phyloP scores from a whole-genome alignment of 352 stramenopile species.

The Blastocystis sp. region DNA sequence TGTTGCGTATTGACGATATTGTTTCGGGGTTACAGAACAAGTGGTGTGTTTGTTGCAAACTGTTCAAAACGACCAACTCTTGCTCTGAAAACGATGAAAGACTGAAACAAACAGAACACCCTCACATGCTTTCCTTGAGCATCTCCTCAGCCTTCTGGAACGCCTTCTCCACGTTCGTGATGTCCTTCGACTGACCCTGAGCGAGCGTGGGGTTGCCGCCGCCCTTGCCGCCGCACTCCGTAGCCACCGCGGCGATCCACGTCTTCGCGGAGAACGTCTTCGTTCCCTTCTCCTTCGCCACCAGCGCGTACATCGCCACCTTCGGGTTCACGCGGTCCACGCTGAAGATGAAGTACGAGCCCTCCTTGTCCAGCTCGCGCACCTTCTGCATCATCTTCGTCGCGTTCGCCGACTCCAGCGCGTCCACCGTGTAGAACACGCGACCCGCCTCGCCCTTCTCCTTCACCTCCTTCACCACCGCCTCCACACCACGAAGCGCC shows the following conservation, averaged over 20 bases:
- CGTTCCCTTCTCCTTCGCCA: slow-evolving; percentile 80
- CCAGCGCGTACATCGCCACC: slow-evolving; percentile 89
- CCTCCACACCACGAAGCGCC: slow-evolving; percentile 78
- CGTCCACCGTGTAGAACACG: slow-evolving; percentile 84
- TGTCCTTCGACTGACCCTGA: slow-evolving; percentile 73
- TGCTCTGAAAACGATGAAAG: background rate
- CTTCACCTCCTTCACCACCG: slow-evolving; percentile 76
- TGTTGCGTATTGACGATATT: slow-evolving; percentile 98
- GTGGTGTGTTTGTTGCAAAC: slow-evolving; percentile 30
- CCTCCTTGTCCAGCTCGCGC: slow-evolving; percentile 85
- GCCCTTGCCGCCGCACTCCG: slow-evolving; percentile 90
- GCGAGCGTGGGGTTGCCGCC: slow-evolving; percentile 79
- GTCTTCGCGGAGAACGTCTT: slow-evolving; percentile 86
- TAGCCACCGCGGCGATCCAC: slow-evolving; percentile 90
- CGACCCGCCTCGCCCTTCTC: slow-evolving; percentile 76
- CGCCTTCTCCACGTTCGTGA: slow-evolving; percentile 29
- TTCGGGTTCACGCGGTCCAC: slow-evolving; percentile 87
- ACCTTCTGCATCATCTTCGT: slow-evolving; percentile 92
- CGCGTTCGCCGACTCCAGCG: slow-evolving; percentile 85
- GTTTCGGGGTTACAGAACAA: slow-evolving; percentile 97
- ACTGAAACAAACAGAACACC: slow-evolving; percentile 28
- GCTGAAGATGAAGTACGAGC: slow-evolving; percentile 88
- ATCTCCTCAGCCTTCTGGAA: slow-evolving; percentile 71
- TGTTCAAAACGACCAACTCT: background rate
- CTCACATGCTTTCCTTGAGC: slow-evolving; percentile 37